Evolutionary conservation across 73 alveolate genomes (phyloP).

Genomic region (Symbiodinium natans): DNA sequence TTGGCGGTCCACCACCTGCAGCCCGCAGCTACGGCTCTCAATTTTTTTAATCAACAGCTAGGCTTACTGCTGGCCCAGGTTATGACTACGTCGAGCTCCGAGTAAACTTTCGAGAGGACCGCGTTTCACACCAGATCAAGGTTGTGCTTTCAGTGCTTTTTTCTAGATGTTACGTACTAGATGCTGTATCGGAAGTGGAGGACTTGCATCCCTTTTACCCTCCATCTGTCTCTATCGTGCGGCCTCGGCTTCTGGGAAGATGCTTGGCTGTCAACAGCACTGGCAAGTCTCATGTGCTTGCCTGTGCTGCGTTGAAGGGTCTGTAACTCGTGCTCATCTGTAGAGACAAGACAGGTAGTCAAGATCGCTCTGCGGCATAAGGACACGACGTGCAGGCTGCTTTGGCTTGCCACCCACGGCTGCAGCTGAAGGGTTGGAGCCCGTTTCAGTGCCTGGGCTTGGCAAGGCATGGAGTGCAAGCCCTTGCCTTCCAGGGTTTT

Average conservation of each 20-base stretch:
- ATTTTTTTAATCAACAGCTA: not conserved
- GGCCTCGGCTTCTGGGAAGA: conserved; percentile 44
- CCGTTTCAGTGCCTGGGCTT: conserved; percentile 35
- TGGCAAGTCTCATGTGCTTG: too few relatives aligned
- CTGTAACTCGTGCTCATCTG: too few relatives aligned
- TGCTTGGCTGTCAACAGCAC: not conserved
- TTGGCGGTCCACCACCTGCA: too few relatives aligned
- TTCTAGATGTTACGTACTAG: too few relatives aligned
- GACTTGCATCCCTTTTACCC: conserved; percentile 87
- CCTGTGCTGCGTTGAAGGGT: too few relatives aligned
- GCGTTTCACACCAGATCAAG: too few relatives aligned
- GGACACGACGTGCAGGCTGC: conserved; percentile 87
- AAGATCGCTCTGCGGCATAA: not conserved
- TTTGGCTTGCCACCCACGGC: conserved; percentile 73
- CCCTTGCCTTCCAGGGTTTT: too few relatives aligned
- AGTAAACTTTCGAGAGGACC: conserved; percentile 8
- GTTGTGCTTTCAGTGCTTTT: too few relatives aligned
- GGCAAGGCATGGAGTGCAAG: too few relatives aligned
- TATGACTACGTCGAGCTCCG: conserved; percentile 78
- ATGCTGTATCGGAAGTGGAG: not conserved
- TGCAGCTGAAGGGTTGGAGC: conserved; percentile 88
- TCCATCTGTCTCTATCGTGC: conserved; percentile 14
- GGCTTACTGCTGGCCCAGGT: conserved; percentile 15
- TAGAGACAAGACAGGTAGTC: too few relatives aligned
- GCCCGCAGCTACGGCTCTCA: too few relatives aligned